Evolutionary conservation across 2,329 filamentous ascomycete genomes (phyloP).

Genomic region (Xylariales sp.): DNA sequence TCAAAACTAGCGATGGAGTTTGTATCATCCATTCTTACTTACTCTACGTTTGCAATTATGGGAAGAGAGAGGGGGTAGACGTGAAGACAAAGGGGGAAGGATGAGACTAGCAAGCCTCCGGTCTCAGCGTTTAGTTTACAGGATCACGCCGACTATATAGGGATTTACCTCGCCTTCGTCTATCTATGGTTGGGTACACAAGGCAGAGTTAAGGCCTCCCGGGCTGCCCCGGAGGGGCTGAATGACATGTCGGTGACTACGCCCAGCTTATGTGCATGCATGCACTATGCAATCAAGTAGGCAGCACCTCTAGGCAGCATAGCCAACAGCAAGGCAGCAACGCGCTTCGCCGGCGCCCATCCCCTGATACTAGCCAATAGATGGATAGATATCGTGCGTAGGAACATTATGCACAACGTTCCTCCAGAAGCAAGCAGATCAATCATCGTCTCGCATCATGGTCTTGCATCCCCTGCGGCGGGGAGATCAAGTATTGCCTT

Average conservation of each 20-base stretch:
- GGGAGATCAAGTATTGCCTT: neutral
- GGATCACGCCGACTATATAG: conserved; percentile 4
- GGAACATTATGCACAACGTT: neutral
- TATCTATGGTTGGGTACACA: neutral
- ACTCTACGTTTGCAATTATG: neutral
- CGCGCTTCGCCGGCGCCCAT: neutral
- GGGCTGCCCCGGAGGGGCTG: neutral
- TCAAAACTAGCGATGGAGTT: conserved; percentile 52
- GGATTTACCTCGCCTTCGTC: neutral
- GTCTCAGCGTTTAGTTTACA: neutral
- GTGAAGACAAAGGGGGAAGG: neutral
- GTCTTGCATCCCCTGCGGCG: neutral
- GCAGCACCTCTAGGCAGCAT: conserved; percentile 25
- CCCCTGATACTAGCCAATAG: conserved; percentile 17
- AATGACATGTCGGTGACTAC: conserved; percentile 5
- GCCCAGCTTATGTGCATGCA: neutral
- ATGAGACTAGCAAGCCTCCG: neutral
- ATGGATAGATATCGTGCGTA: neutral
- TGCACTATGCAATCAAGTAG: conserved; percentile 5
- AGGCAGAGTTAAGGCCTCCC: conserved; percentile 8
- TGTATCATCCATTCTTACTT: conserved; percentile 44
- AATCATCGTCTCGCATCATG: neutral
- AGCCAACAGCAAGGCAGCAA: conserved; percentile 9
- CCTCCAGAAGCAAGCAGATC: neutral
- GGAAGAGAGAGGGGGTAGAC: neutral